Base-by-base conservation (phyloP, 1,139 yeast genomes). In the Yamadazyma dendronema region DNA sequence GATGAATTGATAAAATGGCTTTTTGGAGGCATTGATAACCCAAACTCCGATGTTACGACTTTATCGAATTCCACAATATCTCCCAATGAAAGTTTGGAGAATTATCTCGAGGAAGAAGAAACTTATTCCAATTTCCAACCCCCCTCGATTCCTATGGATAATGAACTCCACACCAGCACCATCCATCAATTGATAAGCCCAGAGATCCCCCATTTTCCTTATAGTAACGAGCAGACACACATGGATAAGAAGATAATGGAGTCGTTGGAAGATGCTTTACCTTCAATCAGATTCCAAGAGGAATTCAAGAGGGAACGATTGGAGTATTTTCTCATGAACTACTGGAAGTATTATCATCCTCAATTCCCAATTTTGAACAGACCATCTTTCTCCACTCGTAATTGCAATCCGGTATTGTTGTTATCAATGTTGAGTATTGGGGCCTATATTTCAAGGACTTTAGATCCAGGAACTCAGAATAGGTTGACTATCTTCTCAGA, bases 301-400 rank as follows among this genome's bases (percentile, higher is more conserved):
- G 46, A 54, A 4, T 61, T 64, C 38, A 31, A 37, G 13, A 27
- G 28, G 10, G 59, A 62, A 34, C 28, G 61, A 3, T 38, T 64
- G 11, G 55, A 61, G 12, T 55, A 54, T 40, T 63, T 59, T 39
- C 39, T 65, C 22, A 53, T 51, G 8, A 45, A 66, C 16, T 81
- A 71, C 50, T 82, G 88, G 88, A 53, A 59, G 7, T 63, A 68
- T 26, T 80, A 78, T 56, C 86, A 81, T 50, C 73, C 79, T 4
- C 85, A 81, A 51, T 77, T 73, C 44, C 76, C 85, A 2, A 65
- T 82, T 23, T 51, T 82, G 37, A 88, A 82, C 49, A 66, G 65
- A 38, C 87, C 88, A 0, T 77, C 86, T 0, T 82, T 82, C 54
- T 69, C 74, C 35, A 74, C 84, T 0, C 67, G 66, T 33, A 54